These are phyloP conservation scores for Agapanthus africanus DNA, from an alignment of 106 monocot species.

Conservation along the genomic window DNA sequence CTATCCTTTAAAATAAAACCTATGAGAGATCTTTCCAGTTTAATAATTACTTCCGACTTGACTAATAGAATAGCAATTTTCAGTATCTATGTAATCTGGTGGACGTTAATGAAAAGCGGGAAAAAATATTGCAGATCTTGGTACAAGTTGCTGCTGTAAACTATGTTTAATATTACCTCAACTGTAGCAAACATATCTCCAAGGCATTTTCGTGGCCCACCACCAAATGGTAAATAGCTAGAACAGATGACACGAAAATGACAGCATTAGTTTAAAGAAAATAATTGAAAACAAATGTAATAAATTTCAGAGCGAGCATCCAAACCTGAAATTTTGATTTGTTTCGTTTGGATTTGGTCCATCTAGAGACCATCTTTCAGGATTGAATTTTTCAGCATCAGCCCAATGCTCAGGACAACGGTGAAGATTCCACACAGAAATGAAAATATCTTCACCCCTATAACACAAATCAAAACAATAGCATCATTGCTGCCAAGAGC, in stretches of 20 bases:
- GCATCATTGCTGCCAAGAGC: neutral
- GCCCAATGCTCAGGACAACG: constrained; percentile 64
- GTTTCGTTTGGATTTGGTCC: constrained; percentile 95
- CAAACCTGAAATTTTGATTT: constrained; percentile 94
- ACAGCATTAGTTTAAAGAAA: too few species aligned
- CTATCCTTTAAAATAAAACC: too few species aligned
- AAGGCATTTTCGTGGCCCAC: constrained; percentile 90
- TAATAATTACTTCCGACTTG: neutral
- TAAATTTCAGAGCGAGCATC: neutral
- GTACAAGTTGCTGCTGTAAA: neutral
- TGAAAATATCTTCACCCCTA: constrained; percentile 98
- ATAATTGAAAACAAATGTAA: neutral
- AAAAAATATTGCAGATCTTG: too few species aligned
- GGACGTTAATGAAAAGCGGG: neutral
- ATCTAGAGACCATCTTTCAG: constrained; percentile 98
- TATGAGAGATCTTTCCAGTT: too few species aligned
- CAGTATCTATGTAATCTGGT: neutral
- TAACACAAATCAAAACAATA: constrained; percentile 11
- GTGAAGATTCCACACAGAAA: constrained; percentile 92
- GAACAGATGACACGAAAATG: too few species aligned
- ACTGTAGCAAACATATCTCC: constrained; percentile 99
- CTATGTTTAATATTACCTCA: constrained; percentile 48
- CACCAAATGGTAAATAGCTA: constrained; percentile 98
- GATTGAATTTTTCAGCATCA: constrained; percentile 85
- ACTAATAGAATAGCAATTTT: neutral